Conservation (phyloP, 805 yeast genomes). For the Wickerhamiella allomyrinae region DNA sequence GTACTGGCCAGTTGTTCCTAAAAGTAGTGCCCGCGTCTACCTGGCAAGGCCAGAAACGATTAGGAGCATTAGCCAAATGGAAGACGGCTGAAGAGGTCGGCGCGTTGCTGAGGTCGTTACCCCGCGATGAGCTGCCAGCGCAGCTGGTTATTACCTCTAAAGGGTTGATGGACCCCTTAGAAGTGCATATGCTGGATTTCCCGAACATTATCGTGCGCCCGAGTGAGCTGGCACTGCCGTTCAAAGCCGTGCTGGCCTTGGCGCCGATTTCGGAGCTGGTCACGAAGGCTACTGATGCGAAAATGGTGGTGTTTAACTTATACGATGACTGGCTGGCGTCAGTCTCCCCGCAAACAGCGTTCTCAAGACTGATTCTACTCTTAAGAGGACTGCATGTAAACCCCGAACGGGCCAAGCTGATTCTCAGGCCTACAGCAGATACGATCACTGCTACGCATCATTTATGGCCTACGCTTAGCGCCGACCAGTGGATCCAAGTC, state of each 20-base stretch:
- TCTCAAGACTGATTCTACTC: slow-evolving; percentile 72
- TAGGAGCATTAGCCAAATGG: slow-evolving; percentile 92
- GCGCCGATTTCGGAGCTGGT: slow-evolving; percentile 70
- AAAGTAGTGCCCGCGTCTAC: slow-evolving; percentile 86
- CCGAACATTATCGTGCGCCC: slow-evolving; percentile 83
- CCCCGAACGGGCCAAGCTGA: slow-evolving; percentile 59
- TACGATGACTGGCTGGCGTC: slow-evolving; percentile 89
- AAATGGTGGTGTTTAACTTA: slow-evolving; percentile 77
- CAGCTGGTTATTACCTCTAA: slow-evolving; percentile 82
- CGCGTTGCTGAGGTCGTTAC: slow-evolving; percentile 74
- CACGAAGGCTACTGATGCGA: slow-evolving; percentile 77
- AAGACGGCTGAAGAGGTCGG: slow-evolving; percentile 97
- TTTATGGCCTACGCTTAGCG: slow-evolving; percentile 81
- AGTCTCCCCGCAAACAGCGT: slow-evolving; percentile 83
- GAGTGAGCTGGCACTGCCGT: slow-evolving; percentile 80
- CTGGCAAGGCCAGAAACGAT: slow-evolving; percentile 93
- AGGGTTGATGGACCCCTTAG: slow-evolving; percentile 86
- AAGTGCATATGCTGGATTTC: slow-evolving; percentile 93
- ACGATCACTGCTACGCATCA: slow-evolving; percentile 63
- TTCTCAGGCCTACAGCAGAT: slow-evolving; percentile 60
- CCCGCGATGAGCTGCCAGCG: slow-evolving; percentile 87
- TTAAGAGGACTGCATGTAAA: slow-evolving; percentile 69
- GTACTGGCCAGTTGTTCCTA: slow-evolving; percentile 77
- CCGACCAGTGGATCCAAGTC: slow-evolving; percentile 84
- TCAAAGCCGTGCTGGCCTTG: slow-evolving; percentile 69